These are phyloP conservation scores for Rhodotorula mucilaginosa DNA, from an alignment of 1,284 basidiomycete genomes.

Conservation along the genomic window DNA sequence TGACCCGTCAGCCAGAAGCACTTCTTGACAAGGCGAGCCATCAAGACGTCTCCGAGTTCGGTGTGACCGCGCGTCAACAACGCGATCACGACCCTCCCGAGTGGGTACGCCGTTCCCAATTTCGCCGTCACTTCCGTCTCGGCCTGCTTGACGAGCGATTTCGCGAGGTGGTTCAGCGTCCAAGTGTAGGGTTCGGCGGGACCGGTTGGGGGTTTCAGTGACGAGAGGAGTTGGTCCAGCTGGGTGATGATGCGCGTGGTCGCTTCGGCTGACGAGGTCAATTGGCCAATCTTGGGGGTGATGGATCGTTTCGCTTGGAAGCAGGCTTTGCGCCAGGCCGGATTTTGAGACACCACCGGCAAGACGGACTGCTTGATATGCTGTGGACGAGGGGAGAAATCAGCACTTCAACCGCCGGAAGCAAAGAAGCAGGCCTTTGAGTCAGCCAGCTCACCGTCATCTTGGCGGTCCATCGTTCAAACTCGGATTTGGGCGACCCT, in stretches of 20 bases:
- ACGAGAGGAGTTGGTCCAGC: slow-evolving; percentile 58
- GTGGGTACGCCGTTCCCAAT: slow-evolving; percentile 75
- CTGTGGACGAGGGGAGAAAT: slow-evolving; percentile 46
- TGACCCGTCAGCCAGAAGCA: slow-evolving; percentile 59
- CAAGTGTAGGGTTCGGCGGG: slow-evolving; percentile 64
- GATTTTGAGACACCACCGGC: slow-evolving; percentile 66
- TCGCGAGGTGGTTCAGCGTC: slow-evolving; percentile 79
- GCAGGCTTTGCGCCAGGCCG: slow-evolving; percentile 54
- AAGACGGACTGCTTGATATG: slow-evolving; percentile 73
- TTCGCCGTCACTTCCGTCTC: slow-evolving; percentile 92
- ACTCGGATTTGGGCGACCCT: slow-evolving; percentile 54
- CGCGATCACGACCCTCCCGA: slow-evolving; percentile 71
- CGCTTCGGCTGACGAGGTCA: slow-evolving; percentile 72
- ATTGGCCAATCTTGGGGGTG: slow-evolving; percentile 84
- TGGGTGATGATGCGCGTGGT: slow-evolving; percentile 68
- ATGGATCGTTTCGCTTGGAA: slow-evolving; percentile 72
- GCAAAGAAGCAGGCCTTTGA: background rate
- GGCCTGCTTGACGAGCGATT: slow-evolving; percentile 85
- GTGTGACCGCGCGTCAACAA: slow-evolving; percentile 58
- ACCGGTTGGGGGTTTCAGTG: slow-evolving; percentile 37
- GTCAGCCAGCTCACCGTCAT: slow-evolving; percentile 56
- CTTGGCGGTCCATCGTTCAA: slow-evolving; percentile 61
- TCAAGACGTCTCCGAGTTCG: slow-evolving; percentile 71
- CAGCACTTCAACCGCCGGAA: background rate
- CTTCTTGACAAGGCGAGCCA: slow-evolving; percentile 77